Base-by-base conservation (phyloP, 2,329 filamentous ascomycete genomes). In the Clonostachys byssicola region DNA sequence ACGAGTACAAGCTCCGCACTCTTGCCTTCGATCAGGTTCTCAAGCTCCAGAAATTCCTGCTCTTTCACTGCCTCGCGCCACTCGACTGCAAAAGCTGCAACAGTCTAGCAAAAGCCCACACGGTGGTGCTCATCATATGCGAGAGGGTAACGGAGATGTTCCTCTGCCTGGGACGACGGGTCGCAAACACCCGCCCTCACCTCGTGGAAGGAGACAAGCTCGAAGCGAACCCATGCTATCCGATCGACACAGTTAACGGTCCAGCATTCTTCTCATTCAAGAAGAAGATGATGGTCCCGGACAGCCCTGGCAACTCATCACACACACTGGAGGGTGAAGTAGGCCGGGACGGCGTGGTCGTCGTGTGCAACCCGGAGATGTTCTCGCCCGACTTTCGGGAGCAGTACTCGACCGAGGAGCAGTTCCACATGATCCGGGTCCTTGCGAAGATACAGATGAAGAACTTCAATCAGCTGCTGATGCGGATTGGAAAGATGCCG, bases 31-130 rank as follows among this genome's bases (percentile, higher is more conserved):
- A 62, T 44, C 46, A 60, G 17, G 54, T 62, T 3, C 43, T 63
- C 5, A 57, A 59, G 47, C 51, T 63, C n/a, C 55, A 62, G 45
- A 62, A 62, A 45, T 57, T 53, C 47, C 46, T 63, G 34, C 45
- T 61, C n/a, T 58, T 55, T 23, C 53, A 63, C 35, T 62, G 60
- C 47, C 52, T 52, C 41, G 53, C 52, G 36, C 49, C 56, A 6
- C 53, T 63, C 2, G 53, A 56, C 20, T 63, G 61, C 47, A 14
- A 45, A 1, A 44, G 40, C 2, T 63, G 60, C 45, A 33, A 42
- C 4, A 23, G 39, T 13, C 42, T 47, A 3, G 42, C 47, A 13
- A 47, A 44, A 5, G 50, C 54, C 12, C 53, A 55, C 39, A 55
- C 56, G 2, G 46, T 61, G n/a, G 48, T 59, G 16, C 50, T 63